Conservation (phyloP, 495 filamentous ascomycete genomes). For the Cercophora samala region DNA sequence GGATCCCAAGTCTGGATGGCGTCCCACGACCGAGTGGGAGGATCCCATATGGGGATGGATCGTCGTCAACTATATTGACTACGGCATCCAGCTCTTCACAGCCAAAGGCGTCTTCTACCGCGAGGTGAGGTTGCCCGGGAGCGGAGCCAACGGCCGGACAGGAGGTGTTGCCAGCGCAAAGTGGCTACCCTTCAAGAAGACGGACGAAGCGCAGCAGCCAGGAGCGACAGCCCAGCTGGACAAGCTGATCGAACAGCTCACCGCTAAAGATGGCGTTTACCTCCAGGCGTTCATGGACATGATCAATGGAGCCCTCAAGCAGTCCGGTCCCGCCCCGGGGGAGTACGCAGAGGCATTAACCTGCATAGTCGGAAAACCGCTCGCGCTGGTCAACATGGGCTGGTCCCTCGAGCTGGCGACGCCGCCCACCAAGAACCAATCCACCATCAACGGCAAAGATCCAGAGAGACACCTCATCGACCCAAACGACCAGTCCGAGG, state of each 20-base stretch:
- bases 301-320: constrained; percentile 29
- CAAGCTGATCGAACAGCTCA: constrained; percentile 5
- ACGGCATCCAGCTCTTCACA: constrained; percentile 49
- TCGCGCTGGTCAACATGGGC: constrained; percentile 48
- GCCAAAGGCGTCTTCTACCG: constrained; percentile 51
- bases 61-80: constrained; percentile 49
- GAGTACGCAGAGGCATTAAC: constrained; percentile 39
- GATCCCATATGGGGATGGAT: constrained; percentile 56
- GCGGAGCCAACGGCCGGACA: neutral
- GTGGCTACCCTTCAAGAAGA: constrained; percentile 39
- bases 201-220: constrained; percentile 27
- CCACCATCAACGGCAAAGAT: constrained; percentile 3
- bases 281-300: constrained; percentile 40
- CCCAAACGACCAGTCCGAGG: neutral
- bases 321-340: constrained; percentile 28
- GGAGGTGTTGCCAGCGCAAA: constrained; percentile 19
- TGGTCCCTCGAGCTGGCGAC: constrained; percentile 46
- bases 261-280: constrained; percentile 22
- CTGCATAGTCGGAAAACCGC: constrained; percentile 44
- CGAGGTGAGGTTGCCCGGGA: constrained; percentile 42
- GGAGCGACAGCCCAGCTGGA: constrained; percentile 31
- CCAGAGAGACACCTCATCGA: neutral
- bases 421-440: constrained; percentile 15
- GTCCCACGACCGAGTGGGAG: constrained; percentile 37
- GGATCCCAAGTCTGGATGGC: constrained; percentile 34